These are phyloP conservation scores for Handroanthus guayacan DNA, from an alignment of 257 asterid species.

Conservation along the genomic window DNA sequence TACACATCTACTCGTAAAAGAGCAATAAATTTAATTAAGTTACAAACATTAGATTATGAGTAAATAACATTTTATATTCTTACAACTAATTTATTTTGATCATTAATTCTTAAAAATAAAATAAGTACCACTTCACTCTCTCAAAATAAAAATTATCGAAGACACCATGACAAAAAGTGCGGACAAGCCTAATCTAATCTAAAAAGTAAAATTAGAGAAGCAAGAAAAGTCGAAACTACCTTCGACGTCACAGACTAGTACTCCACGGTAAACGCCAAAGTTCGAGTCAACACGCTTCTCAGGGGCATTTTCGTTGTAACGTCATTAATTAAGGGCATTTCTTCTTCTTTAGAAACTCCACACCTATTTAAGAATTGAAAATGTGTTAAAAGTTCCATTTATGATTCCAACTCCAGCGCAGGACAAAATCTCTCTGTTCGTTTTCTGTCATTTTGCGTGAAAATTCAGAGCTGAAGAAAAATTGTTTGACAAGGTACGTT, in stretches of 20 bases:
- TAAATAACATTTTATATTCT: too few relatives aligned
- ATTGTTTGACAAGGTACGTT: conserved; percentile 15
- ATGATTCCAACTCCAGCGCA: not conserved
- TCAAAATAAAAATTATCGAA: too few relatives aligned
- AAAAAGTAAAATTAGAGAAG: not conserved
- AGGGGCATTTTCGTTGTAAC: conserved; percentile 29
- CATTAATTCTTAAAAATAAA: too few relatives aligned
- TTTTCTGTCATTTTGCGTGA: not conserved
- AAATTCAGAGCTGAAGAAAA: not conserved
- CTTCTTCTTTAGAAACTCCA: not conserved
- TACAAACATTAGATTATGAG: too few relatives aligned
- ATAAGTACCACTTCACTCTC: too few relatives aligned
- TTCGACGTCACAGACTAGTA: not conserved
- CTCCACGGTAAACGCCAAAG: not conserved
- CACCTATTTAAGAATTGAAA: conserved; percentile 9
- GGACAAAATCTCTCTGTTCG: not conserved
- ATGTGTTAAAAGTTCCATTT: not conserved
- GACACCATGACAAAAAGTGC: too few relatives aligned
- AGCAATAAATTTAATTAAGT: too few relatives aligned
- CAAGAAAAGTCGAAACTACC: not conserved
- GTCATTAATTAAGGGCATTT: conserved; percentile 3
- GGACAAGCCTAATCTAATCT: too few relatives aligned
- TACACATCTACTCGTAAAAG: too few relatives aligned
- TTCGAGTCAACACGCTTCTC: conserved; percentile 27
- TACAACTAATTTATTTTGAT: too few relatives aligned